phyloP scores from a whole-genome alignment of 164 flowering plant genomes.

The Warburgia ugandensis region DNA sequence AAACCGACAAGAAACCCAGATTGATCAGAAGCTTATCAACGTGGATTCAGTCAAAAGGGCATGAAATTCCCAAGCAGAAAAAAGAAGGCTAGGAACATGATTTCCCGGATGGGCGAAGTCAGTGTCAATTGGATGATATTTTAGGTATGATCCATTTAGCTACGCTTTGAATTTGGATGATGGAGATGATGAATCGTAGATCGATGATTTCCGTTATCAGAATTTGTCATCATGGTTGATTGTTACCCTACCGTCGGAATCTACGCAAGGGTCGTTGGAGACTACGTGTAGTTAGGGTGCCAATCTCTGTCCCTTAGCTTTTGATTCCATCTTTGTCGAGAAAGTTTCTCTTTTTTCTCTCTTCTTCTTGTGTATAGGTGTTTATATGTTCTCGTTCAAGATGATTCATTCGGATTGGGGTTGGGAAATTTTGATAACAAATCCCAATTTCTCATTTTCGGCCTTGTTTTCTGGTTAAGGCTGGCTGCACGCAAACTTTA shows the following conservation, averaged over 20 bases:
- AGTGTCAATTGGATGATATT: slow-evolving; percentile 30
- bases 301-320: too few species aligned
- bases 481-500: too few species aligned
- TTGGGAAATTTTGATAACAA: too few species aligned
- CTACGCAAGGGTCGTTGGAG: background rate
- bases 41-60: slow-evolving; percentile 25
- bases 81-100: slow-evolving; percentile 23
- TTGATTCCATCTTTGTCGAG: too few species aligned
- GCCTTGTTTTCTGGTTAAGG: too few species aligned
- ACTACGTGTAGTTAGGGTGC: background rate
- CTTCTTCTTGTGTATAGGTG: too few species aligned
- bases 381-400: too few species aligned
- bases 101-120: slow-evolving; percentile 20
- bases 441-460: too few species aligned
- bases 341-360: too few species aligned
- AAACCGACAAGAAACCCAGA: slow-evolving; percentile 10
- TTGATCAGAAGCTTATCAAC: slow-evolving; percentile 20
- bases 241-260: background rate
- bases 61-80: slow-evolving; percentile 26
- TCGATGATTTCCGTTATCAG: slow-evolving; percentile 23
- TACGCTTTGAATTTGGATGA: slow-evolving; percentile 55
- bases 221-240: slow-evolving; percentile 28
- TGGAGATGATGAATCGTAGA: slow-evolving; percentile 9
- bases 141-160: slow-evolving; percentile 52
- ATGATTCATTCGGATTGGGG: too few species aligned